These are phyloP conservation scores for Skeletonema menzelii DNA, from an alignment of 108 stramenopile genomes.

Conservation along the genomic window DNA sequence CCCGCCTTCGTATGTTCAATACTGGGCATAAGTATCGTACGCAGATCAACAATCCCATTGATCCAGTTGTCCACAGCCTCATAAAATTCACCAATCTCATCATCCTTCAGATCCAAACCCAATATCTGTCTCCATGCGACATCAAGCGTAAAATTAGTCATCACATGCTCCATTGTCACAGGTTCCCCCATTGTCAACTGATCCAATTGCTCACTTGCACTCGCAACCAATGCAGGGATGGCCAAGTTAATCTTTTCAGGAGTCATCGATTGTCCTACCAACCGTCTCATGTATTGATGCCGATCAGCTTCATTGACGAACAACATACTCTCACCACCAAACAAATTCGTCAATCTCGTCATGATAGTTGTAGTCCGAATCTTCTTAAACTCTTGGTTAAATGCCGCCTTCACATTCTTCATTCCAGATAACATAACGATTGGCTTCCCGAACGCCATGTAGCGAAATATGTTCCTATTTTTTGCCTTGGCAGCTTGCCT, in stretches of 20 bases:
- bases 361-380: conserved; percentile 12
- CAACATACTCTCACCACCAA: conserved; percentile 24
- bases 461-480: conserved; percentile 22
- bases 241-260: conserved; percentile 32
- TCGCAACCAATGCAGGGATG: conserved; percentile 29
- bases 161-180: conserved; percentile 17
- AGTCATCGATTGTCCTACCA: conserved; percentile 41
- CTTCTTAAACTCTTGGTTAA: conserved; percentile 45
- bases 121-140: conserved; percentile 52
- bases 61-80: conserved; percentile 46
- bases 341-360: conserved; percentile 5
- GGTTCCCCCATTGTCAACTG: neutral
- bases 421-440: conserved; percentile 38
- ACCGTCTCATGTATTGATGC: conserved; percentile 30
- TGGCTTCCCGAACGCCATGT: conserved; percentile 27
- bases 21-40: conserved; percentile 1
- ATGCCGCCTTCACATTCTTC: conserved; percentile 44
- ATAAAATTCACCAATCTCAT: conserved; percentile 39
- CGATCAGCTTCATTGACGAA: conserved; percentile 20
- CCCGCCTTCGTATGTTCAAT: conserved; percentile 8
- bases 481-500: neutral
- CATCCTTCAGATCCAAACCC: conserved; percentile 45
- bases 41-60: conserved; percentile 18
- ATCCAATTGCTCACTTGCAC: conserved; percentile 34
- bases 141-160: conserved; percentile 43